phyloP scores from a whole-genome alignment of 169 alveolate species.

The Cytauxzoon felis region DNA sequence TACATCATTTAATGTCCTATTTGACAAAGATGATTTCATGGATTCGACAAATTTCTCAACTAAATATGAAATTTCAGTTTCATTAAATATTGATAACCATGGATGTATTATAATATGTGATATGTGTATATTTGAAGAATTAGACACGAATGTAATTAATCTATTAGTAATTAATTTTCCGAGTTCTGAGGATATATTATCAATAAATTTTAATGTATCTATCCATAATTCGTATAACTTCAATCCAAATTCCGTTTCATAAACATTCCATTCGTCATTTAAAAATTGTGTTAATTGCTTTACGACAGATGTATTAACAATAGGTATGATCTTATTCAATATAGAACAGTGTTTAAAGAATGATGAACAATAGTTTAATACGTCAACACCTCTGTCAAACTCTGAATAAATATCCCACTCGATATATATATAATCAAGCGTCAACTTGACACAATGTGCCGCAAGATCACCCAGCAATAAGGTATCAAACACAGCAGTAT shows the following conservation, averaged over 20 bases:
- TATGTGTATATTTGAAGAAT: background rate
- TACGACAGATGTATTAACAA: background rate
- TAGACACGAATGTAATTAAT: background rate
- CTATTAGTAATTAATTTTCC: background rate
- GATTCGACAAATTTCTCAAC: background rate
- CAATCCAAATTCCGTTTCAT: conserved; percentile 33
- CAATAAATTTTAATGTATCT: too few species aligned
- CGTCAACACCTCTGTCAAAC: background rate
- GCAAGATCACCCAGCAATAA: background rate
- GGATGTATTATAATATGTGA: conserved; percentile 51
- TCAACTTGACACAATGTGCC: background rate
- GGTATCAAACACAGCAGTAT: background rate
- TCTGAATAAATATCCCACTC: conserved; percentile 12
- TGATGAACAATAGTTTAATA: background rate
- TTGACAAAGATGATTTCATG: conserved; percentile 9
- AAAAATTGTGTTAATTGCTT: conserved; percentile 15
- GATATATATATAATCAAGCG: background rate
- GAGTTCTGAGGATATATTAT: background rate
- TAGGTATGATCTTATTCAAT: background rate
- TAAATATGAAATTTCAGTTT: background rate
- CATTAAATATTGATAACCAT: conserved; percentile 15
- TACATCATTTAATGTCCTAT: background rate
- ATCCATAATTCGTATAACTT: conserved; percentile 5
- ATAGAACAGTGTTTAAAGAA: background rate
- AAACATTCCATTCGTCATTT: conserved; percentile 13